Evolutionary conservation across 345 rosid species (phyloP).

Genomic region (Gossypium sturtianum): DNA sequence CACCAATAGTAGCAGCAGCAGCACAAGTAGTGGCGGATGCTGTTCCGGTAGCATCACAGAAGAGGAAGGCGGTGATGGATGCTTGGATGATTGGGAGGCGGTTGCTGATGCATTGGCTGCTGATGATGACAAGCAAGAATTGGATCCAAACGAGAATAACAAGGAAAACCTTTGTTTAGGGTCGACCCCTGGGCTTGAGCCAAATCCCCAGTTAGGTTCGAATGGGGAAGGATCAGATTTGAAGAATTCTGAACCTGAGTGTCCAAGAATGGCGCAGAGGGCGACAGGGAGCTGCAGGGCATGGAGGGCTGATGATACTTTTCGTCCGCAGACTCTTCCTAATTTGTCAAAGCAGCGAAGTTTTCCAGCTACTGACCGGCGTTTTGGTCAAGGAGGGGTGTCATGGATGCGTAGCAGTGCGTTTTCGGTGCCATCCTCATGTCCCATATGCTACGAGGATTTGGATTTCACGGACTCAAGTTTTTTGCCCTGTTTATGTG

Average conservation of each 20-base stretch:
- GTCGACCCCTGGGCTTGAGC: conserved; percentile 19
- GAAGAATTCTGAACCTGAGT: conserved; percentile 25
- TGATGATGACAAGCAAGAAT: conserved; percentile 31
- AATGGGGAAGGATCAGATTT: conserved; percentile 21
- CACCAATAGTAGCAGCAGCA: conserved; percentile 47
- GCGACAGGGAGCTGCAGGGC: conserved; percentile 44
- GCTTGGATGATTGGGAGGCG: conserved; percentile 97
- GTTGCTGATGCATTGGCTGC: conserved; percentile 93
- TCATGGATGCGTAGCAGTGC: conserved; percentile 41
- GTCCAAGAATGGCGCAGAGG: conserved; percentile 26
- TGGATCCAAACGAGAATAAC: conserved; percentile 13
- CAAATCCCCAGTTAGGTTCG: conserved; percentile 20
- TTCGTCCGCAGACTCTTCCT: conserved; percentile 75
- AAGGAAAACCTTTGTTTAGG: conserved; percentile 21
- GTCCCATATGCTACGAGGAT: conserved; percentile 83
- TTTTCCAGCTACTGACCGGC: conserved; percentile 41
- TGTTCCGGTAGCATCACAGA: conserved; percentile 82
- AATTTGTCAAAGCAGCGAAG: conserved; percentile 66
- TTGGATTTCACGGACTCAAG: conserved; percentile 76
- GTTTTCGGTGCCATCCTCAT: conserved; percentile 37
- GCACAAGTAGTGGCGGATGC: conserved; percentile 72
- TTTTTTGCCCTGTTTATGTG: conserved; percentile 81
- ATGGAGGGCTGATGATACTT: conserved; percentile 79
- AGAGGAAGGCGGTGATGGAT: conserved; percentile 60
- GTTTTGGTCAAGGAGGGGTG: conserved; percentile 34